Percentiles rank a stretch among this genome's conserved stretches.
Conservation (phyloP, 2,329 filamentous ascomycete species). For the Sporothrix euskadiensis region DNA sequence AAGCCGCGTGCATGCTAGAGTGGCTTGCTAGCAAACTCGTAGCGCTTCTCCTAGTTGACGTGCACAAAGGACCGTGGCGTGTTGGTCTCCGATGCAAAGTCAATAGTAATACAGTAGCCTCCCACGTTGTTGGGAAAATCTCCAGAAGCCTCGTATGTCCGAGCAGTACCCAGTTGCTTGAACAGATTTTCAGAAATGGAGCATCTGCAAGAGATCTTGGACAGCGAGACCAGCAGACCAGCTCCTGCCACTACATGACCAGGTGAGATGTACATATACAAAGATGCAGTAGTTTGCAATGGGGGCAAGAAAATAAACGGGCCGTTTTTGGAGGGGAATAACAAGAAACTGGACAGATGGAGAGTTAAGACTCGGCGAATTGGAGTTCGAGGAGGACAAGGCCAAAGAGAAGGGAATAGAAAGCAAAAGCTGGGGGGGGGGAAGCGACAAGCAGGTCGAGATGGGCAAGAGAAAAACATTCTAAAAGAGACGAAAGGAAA, state of each 20-base stretch:
- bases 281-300: background rate
- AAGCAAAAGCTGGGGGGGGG: background rate
- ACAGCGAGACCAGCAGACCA: too few relatives aligned
- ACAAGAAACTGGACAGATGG: background rate
- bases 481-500: background rate
- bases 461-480: slow-evolving; percentile 1
- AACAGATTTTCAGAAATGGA: background rate
- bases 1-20: background rate
- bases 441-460: background rate
- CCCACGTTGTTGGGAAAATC: background rate
- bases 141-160: background rate
- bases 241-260: background rate
- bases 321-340: background rate
- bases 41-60: background rate
- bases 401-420: background rate
- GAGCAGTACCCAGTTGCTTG: background rate
- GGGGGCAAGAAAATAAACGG: slow-evolving; percentile 18
- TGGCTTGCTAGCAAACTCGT: background rate
- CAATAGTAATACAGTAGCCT: background rate
- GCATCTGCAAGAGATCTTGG: background rate
- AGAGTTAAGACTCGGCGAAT: background rate
- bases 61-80: background rate
- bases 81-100: background rate
- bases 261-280: background rate
- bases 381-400: background rate